Evolutionary conservation across 768 basidiomycete species (phyloP).

Genomic region (Termitomyces sp.): DNA sequence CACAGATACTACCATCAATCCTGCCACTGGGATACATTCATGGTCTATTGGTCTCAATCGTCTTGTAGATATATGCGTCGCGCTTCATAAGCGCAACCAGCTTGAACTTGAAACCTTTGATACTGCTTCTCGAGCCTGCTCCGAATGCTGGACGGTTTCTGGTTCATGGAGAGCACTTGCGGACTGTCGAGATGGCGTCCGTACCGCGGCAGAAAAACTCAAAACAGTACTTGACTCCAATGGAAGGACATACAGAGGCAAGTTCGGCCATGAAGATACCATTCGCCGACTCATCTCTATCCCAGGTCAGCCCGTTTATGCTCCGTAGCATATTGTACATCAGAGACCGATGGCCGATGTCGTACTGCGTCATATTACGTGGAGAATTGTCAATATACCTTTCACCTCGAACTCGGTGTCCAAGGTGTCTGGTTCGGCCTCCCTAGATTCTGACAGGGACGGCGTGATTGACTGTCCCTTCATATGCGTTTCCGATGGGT

Average conservation of each 20-base stretch:
- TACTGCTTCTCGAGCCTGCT: conserved; percentile 64
- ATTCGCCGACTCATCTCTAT: conserved; percentile 3
- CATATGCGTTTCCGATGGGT: background rate
- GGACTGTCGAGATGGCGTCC: conserved; percentile 57
- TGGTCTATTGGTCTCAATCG: conserved; percentile 67
- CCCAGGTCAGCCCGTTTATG: conserved; percentile 32
- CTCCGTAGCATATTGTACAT: conserved; percentile 21
- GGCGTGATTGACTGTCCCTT: background rate
- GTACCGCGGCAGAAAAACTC: conserved; percentile 55
- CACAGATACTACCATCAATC: conserved; percentile 64
- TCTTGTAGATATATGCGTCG: conserved; percentile 67
- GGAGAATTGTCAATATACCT: background rate
- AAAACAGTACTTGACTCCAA: conserved; percentile 53
- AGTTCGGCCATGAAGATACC: conserved; percentile 1
- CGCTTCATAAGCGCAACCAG: conserved; percentile 60
- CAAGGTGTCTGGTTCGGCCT: background rate
- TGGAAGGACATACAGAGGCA: conserved; percentile 43
- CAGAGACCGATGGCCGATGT: background rate
- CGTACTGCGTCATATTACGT: background rate
- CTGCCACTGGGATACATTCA: conserved; percentile 46
- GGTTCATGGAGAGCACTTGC: conserved; percentile 66
- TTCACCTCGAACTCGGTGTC: background rate
- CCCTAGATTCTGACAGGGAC: background rate
- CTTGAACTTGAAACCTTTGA: conserved; percentile 75
- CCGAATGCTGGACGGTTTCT: conserved; percentile 76